Conservation (phyloP, 768 basidiomycete genomes). For the Russula compacta region DNA sequence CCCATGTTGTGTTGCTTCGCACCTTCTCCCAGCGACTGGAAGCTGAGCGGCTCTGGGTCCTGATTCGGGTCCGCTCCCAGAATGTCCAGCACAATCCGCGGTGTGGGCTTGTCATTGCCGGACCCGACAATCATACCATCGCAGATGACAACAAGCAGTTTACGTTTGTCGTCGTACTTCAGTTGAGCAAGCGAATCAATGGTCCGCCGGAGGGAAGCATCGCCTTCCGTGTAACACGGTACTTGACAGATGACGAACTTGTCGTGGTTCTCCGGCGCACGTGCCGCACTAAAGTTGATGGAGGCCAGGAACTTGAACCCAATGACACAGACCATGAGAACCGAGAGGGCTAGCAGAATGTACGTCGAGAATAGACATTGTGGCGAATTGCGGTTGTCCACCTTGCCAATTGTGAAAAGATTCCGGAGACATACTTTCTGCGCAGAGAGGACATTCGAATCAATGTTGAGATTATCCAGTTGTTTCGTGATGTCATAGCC, state of each 20-base stretch:
- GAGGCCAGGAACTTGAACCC: slow-evolving; percentile 95
- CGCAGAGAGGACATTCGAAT: slow-evolving; percentile 46
- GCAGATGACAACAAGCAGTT: slow-evolving; percentile 86
- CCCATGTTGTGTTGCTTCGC: slow-evolving; percentile 97
- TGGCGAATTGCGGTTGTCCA: slow-evolving; percentile 85
- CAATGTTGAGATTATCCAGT: slow-evolving; percentile 55
- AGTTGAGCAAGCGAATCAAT: slow-evolving; percentile 91
- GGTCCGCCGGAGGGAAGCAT: slow-evolving; percentile 70
- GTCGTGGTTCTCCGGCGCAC: slow-evolving; percentile 90
- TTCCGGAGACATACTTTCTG: slow-evolving; percentile 90
- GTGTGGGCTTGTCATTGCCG: slow-evolving; percentile 93
- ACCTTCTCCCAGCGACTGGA: slow-evolving; percentile 89
- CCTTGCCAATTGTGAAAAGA: slow-evolving; percentile 82
- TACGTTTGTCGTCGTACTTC: slow-evolving; percentile 98
- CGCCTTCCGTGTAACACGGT: slow-evolving; percentile 97
- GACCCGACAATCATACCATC: slow-evolving; percentile 98
- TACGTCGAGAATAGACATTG: slow-evolving; percentile 90
- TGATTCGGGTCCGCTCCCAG: slow-evolving; percentile 88
- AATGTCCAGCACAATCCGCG: slow-evolving; percentile 93
- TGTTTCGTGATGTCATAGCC: slow-evolving; percentile 77
- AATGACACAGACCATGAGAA: slow-evolving; percentile 91
- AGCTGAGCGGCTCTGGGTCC: slow-evolving; percentile 92
- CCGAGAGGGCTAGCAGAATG: slow-evolving; percentile 79
- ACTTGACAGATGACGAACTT: slow-evolving; percentile 98
- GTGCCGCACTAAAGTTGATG: slow-evolving; percentile 67